Evolutionary conservation across 2,329 filamentous ascomycete genomes (phyloP).

Genomic region (Ophiostoma pallidulum): DNA sequence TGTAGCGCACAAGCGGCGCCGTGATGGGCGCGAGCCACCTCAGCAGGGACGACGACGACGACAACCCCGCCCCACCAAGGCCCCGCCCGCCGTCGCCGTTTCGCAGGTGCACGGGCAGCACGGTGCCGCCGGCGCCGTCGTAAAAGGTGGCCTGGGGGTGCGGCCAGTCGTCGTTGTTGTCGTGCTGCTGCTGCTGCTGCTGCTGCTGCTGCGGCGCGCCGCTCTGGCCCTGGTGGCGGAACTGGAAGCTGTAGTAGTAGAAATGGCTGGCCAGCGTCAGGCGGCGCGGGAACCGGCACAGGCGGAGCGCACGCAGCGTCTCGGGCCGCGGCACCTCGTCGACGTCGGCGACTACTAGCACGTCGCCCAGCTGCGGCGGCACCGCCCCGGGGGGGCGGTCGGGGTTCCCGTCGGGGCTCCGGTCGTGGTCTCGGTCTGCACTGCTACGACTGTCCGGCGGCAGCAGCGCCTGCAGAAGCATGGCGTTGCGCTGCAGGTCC

Average conservation of each 20-base stretch:
- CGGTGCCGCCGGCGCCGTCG: constrained; percentile 34
- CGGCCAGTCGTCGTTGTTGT: constrained; percentile 44
- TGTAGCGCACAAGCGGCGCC: constrained; percentile 28
- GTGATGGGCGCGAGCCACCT: constrained; percentile 15
- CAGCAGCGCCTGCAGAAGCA: constrained; percentile 45
- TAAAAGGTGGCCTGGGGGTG: constrained; percentile 53
- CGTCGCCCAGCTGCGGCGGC: constrained; percentile 39
- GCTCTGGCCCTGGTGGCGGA: constrained; percentile 33
- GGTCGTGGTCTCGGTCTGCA: neutral
- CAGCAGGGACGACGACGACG: too few species aligned
- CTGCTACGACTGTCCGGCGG: neutral
- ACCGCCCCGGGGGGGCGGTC: constrained; percentile 27
- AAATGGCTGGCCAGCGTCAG: constrained; percentile 42
- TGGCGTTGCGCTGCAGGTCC: constrained; percentile 42
- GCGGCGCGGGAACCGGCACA: constrained; percentile 42
- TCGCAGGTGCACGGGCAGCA: constrained; percentile 45
- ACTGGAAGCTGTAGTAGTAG: constrained; percentile 52
- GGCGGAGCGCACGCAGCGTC: constrained; percentile 37
- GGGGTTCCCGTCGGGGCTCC: neutral
- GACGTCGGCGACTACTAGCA: constrained; percentile 50
- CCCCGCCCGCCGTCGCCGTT: constrained; percentile 31
- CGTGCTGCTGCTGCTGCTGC: too few species aligned
- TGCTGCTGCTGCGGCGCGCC: too few species aligned
- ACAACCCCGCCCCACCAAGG: neutral
- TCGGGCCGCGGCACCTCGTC: constrained; percentile 50